Evolutionary conservation across 2,329 filamentous ascomycete species (phyloP).

Genomic region (Phoma sp.): DNA sequence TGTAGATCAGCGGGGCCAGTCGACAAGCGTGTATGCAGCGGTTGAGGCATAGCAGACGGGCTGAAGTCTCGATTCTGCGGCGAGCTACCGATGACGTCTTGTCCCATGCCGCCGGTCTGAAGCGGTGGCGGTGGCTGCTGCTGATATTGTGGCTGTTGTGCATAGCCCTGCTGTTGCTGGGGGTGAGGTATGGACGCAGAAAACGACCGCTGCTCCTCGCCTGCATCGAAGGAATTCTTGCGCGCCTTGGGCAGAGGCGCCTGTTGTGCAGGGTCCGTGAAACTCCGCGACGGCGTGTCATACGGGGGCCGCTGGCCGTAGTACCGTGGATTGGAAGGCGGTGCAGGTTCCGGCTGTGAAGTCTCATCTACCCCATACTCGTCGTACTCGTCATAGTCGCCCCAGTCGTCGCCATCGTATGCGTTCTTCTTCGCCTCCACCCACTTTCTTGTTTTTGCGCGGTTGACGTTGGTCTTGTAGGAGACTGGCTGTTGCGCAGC

Average conservation of each 20-base stretch:
- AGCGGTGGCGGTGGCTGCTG: conserved; percentile 22
- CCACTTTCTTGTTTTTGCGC: conserved; percentile 93
- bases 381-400: conserved; percentile 66
- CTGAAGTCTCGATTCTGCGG: conserved; percentile 58
- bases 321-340: conserved; percentile 54
- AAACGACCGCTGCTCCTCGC: conserved; percentile 61
- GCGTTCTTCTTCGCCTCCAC: conserved; percentile 83
- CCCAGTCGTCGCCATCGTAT: conserved; percentile 96
- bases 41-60: conserved; percentile 59
- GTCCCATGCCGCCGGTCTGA: conserved; percentile 38
- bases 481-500: conserved; percentile 54
- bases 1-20: conserved; percentile 45
- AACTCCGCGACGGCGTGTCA: conserved; percentile 42
- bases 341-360: conserved; percentile 48
- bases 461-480: conserved; percentile 86
- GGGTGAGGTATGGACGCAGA: conserved; percentile 43
- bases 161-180: conserved; percentile 15
- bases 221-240: conserved; percentile 61
- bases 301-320: conserved; percentile 37
- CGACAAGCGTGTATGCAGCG: conserved; percentile 54
- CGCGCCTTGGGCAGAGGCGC: conserved; percentile 36
- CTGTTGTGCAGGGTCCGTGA: conserved; percentile 50
- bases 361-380: conserved; percentile 60
- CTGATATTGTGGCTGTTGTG: conserved; percentile 19
- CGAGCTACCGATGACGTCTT: conserved; percentile 41